Evolutionary conservation across 2,329 filamentous ascomycete genomes (phyloP).

Genomic region (Aspergillus neotritici): DNA sequence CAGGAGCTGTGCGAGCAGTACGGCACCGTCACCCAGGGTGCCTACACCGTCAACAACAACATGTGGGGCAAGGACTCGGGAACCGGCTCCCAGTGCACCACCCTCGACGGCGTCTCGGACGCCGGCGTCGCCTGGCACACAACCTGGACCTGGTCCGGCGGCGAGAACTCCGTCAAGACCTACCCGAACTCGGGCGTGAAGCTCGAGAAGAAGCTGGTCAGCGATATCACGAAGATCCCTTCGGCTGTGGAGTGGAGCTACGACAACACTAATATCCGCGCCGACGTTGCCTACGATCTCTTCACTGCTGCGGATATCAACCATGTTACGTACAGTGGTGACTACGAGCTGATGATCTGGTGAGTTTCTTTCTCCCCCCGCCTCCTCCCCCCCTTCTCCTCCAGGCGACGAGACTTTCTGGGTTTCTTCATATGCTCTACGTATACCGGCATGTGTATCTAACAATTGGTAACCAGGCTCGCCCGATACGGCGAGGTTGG

Average conservation of each 20-base stretch:
- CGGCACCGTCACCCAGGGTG: conserved; percentile 26
- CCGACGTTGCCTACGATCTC: conserved; percentile 52
- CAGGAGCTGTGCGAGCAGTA: background rate
- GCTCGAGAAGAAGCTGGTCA: conserved; percentile 5
- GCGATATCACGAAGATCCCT: conserved; percentile 29
- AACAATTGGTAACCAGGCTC: conserved; percentile 60
- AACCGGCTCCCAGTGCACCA: conserved; percentile 37
- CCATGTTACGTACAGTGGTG: conserved; percentile 14
- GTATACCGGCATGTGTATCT: conserved; percentile 25
- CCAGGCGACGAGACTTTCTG: too few species aligned
- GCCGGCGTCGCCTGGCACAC: conserved; percentile 34
- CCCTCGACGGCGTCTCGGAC: conserved; percentile 24
- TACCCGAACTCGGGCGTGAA: conserved; percentile 23
- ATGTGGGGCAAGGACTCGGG: conserved; percentile 39
- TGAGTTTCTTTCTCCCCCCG: too few species aligned
- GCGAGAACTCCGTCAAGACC: conserved; percentile 35
- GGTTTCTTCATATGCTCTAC: too few species aligned
- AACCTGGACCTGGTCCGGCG: conserved; percentile 37
- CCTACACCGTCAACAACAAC: conserved; percentile 46
- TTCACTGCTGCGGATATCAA: conserved; percentile 45
- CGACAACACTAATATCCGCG: conserved; percentile 41
- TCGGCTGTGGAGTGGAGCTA: conserved; percentile 44
- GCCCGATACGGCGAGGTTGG: conserved; percentile 48
- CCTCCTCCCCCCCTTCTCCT: too few species aligned
- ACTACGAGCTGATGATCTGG: conserved; percentile 61